Base-by-base conservation (phyloP, 202 grass and related monocot genomes). In the Cymbopogon flexuosus region DNA sequence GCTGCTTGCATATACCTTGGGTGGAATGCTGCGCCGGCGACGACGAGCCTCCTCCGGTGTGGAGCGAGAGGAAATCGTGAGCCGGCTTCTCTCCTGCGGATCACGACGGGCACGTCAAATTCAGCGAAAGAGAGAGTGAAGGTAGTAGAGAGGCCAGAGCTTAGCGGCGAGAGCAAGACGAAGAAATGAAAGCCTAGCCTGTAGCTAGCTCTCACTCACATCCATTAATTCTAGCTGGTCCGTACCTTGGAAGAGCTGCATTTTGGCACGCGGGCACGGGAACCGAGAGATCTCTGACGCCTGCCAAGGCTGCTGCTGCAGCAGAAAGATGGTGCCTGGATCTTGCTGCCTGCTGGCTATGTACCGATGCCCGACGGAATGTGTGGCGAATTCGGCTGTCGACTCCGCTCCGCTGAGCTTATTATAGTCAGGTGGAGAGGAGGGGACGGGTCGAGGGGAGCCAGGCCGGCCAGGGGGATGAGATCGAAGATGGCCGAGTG, bases 61-160 rank as follows among this genome's bases (percentile, higher is more conserved):
- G 87, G 46, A 97, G 91, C 67, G 93, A 97, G 49, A 97, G 91
- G 84, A 97, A 97, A 46, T 97, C 93, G 18, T 93, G 87, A 22
- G 87, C 79, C 22, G 87, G 78, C 79, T 97, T 89, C 73, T 97
- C 88, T n/a, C 89, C 93, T 97, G 93, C 77, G 56, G 63, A 79
- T 37, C 0, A 52, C 47, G 39, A 33, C 8, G n/a, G 15, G 35
- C 21, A 9, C 47, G 63, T 72, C 72, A 84, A 66, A 68, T 62
- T 60, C 36, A 14, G 11, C 11, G 29, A 16, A 24, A 52, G 71
- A 36, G 58, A 42, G 19, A 10, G 43, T 8, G 35, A 40, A 5
- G 65, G 1, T 0, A 18, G 5, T 24, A 37, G 4, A 16, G 24
- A 46, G 4, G 72, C 37, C 3, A 8, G 46, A 8, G 46, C 13